Percentiles rank a stretch among this genome's conserved stretches.
phyloP scores from a whole-genome alignment of 495 filamentous ascomycete species.

The Halenospora varia region DNA sequence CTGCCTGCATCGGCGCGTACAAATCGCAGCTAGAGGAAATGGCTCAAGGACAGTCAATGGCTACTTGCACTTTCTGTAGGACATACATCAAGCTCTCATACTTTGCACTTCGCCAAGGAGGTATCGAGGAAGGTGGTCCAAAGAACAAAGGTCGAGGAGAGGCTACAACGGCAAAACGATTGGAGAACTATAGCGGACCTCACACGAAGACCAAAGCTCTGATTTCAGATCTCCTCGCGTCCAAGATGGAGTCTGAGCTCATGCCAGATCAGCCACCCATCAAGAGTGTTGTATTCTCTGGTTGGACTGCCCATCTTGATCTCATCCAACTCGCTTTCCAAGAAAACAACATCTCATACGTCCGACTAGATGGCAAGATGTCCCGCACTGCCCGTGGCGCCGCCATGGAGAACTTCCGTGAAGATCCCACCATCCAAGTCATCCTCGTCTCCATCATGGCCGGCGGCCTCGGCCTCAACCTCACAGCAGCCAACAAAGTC shows the following conservation, averaged over 20 bases:
- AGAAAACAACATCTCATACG: conserved; percentile 59
- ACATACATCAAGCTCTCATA: conserved; percentile 52
- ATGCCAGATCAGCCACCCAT: conserved; percentile 60
- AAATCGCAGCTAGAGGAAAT: conserved; percentile 34
- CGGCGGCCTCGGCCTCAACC: conserved; percentile 87
- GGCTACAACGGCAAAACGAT: conserved; percentile 49
- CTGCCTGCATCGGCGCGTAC: conserved; percentile 58
- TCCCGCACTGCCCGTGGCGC: conserved; percentile 60
- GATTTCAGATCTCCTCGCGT: conserved; percentile 57
- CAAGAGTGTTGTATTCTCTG: conserved; percentile 90
- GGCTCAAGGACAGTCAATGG: conserved; percentile 29
- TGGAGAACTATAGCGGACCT: conserved; percentile 73
- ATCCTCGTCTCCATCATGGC: conserved; percentile 91
- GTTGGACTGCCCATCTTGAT: conserved; percentile 92
- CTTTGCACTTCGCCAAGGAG: conserved; percentile 62
- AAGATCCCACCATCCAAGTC: conserved; percentile 66
- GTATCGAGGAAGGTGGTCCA: conserved; percentile 54
- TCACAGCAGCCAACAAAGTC: conserved; percentile 78
- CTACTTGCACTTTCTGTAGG: conserved; percentile 64
- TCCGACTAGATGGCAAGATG: conserved; percentile 90
- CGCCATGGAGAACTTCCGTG: conserved; percentile 71
- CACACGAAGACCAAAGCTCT: conserved; percentile 88
- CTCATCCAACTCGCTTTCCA: conserved; percentile 84
- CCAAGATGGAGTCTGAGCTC: conserved; percentile 53
- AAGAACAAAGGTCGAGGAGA: conserved; percentile 37